Percentiles rank a stretch among this genome's conserved stretches.
These are phyloP conservation scores for Trichothecium roseum DNA, from an alignment of 2,329 filamentous ascomycete genomes.

Conservation along the genomic window DNA sequence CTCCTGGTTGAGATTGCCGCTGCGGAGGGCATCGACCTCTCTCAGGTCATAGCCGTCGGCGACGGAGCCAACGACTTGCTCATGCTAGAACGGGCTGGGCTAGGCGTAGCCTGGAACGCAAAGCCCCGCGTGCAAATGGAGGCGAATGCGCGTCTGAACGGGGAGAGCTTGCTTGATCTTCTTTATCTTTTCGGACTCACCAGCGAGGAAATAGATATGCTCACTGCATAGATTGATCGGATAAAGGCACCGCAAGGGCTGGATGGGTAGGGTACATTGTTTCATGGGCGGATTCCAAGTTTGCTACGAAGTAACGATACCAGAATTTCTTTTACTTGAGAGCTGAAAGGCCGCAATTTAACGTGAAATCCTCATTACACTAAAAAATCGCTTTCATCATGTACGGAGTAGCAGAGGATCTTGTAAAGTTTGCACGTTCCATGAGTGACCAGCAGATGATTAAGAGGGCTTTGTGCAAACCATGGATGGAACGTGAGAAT, in stretches of 20 bases:
- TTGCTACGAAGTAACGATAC: too few relatives aligned
- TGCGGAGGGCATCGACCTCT: slow-evolving; percentile 53
- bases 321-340: too few relatives aligned
- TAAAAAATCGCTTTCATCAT: too few relatives aligned
- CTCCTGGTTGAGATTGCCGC: slow-evolving; percentile 60
- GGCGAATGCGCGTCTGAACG: slow-evolving; percentile 63
- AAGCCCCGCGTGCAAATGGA: slow-evolving; percentile 75
- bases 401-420: too few relatives aligned
- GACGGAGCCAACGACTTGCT: slow-evolving; percentile 76
- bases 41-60: slow-evolving; percentile 64
- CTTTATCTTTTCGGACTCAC: slow-evolving; percentile 66
- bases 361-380: too few relatives aligned
- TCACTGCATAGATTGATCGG: slow-evolving; percentile 10
- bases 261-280: too few relatives aligned
- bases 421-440: too few relatives aligned
- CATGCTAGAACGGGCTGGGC: slow-evolving; percentile 66
- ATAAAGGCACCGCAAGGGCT: slow-evolving; percentile 4
- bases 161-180: slow-evolving; percentile 58
- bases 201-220: slow-evolving; percentile 40
- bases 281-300: too few relatives aligned
- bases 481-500: too few relatives aligned
- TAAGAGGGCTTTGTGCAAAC: too few relatives aligned
- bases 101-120: slow-evolving; percentile 76
- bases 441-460: too few relatives aligned
- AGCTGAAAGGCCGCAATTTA: too few relatives aligned